Evolutionary conservation across 78 protist genomes (phyloP).

Genomic region (Polysphondylium violaceum): DNA sequence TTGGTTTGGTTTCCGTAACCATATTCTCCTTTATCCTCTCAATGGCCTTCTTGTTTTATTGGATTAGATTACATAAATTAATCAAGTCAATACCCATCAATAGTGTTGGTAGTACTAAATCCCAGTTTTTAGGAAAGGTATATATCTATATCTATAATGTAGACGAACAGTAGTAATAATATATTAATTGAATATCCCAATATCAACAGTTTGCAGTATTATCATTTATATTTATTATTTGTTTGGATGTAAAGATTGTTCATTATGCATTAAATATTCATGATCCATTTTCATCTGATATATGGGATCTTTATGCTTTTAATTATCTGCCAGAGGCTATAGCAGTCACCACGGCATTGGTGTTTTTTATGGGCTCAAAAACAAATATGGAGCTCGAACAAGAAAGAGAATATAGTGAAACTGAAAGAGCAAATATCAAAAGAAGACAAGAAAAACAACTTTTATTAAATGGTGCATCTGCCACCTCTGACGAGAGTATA

Average conservation of each 20-base stretch:
- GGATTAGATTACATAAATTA: constrained; percentile 58
- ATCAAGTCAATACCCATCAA: constrained; percentile 17
- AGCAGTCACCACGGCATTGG: constrained; percentile 52
- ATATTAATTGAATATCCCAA: not conserved
- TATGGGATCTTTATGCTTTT: constrained; percentile 71
- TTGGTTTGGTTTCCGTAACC: constrained; percentile 36
- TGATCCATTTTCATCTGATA: constrained; percentile 15
- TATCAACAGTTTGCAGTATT: constrained; percentile 7
- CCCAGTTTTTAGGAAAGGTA: constrained; percentile 20
- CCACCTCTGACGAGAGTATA: no score
- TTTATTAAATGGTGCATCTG: not conserved
- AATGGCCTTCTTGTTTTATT: constrained; percentile 48
- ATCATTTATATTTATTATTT: constrained; percentile 50
- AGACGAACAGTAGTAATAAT: not conserved
- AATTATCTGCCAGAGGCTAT: constrained; percentile 74
- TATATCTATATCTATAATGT: not conserved
- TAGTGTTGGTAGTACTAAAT: not conserved
- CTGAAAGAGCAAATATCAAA: constrained; percentile 50
- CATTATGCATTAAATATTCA: constrained; percentile 49
- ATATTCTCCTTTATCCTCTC: constrained; percentile 51
- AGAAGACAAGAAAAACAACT: constrained; percentile 55
- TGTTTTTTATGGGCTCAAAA: constrained; percentile 37
- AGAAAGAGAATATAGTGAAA: no score
- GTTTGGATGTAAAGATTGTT: constrained; percentile 63
- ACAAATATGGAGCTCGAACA: not conserved